Percentiles rank a stretch among this genome's conserved stretches.
Evolutionary conservation across 192 early-diverging fungal species (phyloP).

Genomic region (Backusella westeae): DNA sequence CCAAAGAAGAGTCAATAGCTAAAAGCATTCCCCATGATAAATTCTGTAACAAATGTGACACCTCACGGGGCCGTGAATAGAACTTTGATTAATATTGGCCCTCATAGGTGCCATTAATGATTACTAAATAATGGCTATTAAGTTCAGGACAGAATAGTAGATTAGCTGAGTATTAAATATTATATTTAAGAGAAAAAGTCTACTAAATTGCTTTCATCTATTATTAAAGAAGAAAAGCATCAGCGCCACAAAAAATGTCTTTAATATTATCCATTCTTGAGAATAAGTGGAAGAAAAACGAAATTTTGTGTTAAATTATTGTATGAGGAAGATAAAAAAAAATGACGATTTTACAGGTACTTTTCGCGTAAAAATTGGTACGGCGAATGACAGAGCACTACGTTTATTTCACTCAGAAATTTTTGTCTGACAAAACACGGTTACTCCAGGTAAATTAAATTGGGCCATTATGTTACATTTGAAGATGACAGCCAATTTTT

Average conservation of each 20-base stretch:
- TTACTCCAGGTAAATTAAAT: conserved; percentile 1
- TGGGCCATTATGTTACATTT: not conserved
- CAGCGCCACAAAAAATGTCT: not conserved
- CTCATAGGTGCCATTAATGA: too few relatives aligned
- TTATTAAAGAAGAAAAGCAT: not conserved
- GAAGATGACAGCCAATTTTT: not conserved
- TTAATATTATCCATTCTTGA: not conserved
- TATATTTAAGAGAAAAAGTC: not conserved
- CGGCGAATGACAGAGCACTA: not conserved
- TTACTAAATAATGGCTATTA: too few relatives aligned
- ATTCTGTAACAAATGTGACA: too few relatives aligned
- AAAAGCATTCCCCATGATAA: too few relatives aligned
- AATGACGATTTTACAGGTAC: not conserved
- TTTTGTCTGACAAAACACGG: not conserved
- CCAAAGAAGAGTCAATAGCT: too few relatives aligned
- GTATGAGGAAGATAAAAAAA: not conserved
- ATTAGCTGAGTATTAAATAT: too few relatives aligned
- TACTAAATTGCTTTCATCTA: not conserved
- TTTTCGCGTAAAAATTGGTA: not conserved
- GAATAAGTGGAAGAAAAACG: not conserved
- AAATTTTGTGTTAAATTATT: not conserved
- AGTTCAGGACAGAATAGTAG: too few relatives aligned
- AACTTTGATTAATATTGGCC: too few relatives aligned
- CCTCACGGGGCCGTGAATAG: too few relatives aligned
- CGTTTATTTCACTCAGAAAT: not conserved